Base-by-base conservation (phyloP, 2,329 filamentous ascomycete species). In the Byssothecium circinans region DNA sequence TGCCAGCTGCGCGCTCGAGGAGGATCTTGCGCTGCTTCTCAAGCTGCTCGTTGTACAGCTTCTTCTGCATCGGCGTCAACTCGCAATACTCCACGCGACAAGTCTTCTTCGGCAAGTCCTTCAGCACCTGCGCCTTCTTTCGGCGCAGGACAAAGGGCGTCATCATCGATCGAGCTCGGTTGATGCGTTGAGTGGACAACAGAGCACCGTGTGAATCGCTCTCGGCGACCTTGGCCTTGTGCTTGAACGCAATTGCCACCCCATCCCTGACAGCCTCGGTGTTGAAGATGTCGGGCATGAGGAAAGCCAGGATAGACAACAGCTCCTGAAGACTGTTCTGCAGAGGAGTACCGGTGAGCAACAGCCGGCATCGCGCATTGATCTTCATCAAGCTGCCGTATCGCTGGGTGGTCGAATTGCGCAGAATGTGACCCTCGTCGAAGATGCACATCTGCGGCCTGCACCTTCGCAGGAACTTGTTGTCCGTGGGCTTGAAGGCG, bases 271-370 rank as follows among this genome's bases (percentile, higher is more conserved):
- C 58, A 54, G 87, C 84, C 29, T 86, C 81, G 40, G 52, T 54
- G 8, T 82, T 77, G 68, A 99, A 99, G 29, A 97, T 81, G 7
- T 82, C 75, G 0, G 94, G 94, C 70, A 97, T 87, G 62, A 99
- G 91, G 66, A 99, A 97, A n/a, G 87, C 89, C 11, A 99, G 81
- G 12, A 99, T 81, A 2, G 91, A 88, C 33, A 91, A 87, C 62
- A 99, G 83, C 73, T 99, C 94, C 65, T 92, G 86, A 17, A 99
- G 77, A 67, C 97, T 97, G 74, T 99, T 95, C 69, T 95, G 89
- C 2, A 99, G 80, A 0, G 94, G 94, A 0, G 94, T 99, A 34
- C 94, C 94, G 22, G 86, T 89, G 20, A 99, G 81, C 3, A 99
- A 79, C 41, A 99, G 81, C 52, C 91, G 85, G 79, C 94, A 96